Base-by-base conservation (phyloP, 2,329 filamentous ascomycete genomes). In the Pestalotiopsis fici region DNA sequence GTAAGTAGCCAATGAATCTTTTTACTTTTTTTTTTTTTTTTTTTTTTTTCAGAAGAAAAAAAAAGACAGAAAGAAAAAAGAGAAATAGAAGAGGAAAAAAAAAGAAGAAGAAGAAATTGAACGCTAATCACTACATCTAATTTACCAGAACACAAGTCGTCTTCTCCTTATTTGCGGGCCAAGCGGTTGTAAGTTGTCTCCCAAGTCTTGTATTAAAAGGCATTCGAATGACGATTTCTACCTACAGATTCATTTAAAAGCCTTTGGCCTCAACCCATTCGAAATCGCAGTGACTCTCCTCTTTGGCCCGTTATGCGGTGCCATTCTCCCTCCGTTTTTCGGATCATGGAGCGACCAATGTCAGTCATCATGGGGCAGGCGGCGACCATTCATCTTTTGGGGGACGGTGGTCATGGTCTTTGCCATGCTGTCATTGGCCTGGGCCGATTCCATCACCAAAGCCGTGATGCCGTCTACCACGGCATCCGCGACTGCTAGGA, bases 261-360 rank as follows among this genome's bases (percentile, higher is more conserved):
- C 61, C 39, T 50, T 64, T 64, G 61, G 61, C 23, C 61, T 64
- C 23, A 64, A 54, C 23, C 61, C 61, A n/a, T 12, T 54, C 25
- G 61, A 64, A 12, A 54, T 54, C 6, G n/a, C 61, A 12, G 15
- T 64, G n/a, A 64, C 55, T 7, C 27, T 57, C 23, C 27, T 57
- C 23, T 57, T 31, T 13, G 63, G 63, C 6, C 63, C 63, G 2
- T 9, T 65, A 55, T 65, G 63, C 15, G 63, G 63, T 21, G 63
- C 50, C 11, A 15, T 65, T 21, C 37, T 65, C n/a, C 63, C 50
- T n/a, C 63, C 63, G 13, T 28, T 15, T 2, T 65, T 65, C 7
- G 63, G 63, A 15, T 23, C 23, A 11, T 65, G 63, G 43, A 65
- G 63, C 37, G 63, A 65, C 50, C 63, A 31, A 12, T 65, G 50